Base-by-base conservation (phyloP, 495 filamentous ascomycete genomes). In the Xylaria grammica region DNA sequence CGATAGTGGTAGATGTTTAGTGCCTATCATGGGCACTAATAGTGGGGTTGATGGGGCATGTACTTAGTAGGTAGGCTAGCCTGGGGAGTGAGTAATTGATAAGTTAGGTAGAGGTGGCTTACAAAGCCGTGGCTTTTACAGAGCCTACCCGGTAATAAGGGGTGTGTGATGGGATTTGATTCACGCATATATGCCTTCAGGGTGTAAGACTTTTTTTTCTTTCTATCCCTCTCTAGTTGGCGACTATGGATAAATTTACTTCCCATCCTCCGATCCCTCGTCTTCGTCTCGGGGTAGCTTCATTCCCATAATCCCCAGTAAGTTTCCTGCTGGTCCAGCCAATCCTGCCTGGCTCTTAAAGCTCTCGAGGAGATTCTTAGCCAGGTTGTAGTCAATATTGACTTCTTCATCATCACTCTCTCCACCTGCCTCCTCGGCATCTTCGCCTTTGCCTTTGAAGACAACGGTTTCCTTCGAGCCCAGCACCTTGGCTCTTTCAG, bases 331-430 rank as follows among this genome's bases (percentile, higher is more conserved):
- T 1, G 94, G 94, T 0, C 94, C 94, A 13, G 93, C 80, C 77
- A 90, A 84, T 40, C 94, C 94, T 5, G 79, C 91, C 72, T 97
- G 94, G 29, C 89, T 87, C 67, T 96, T 95, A 71, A 98, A 92
- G 70, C 90, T 91, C 77, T 97, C 91, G n/a, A 97, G 79, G 24
- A 97, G 75, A 71, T 97, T 97, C 72, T 91, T 92, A 38, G 91
- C 94, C 5, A 99, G 84, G 53, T 94, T 93, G 71, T 91, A 90
- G 69, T 97, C 92, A 46, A 92, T 85, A 63, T 94, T 83, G 11
- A 93, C 82, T 61, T 89, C 89, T 66, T 81, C 79, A 8, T 82
- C 81, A 11, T 69, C 78, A 19, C 71, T 75, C 27, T 82, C 76
- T 2, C 74, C 75, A 1, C 36, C 68, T 30, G 68, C 67, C 8